These are phyloP conservation scores for Trichoderma gracile DNA, from an alignment of 2,329 filamentous ascomycete species.

Conservation along the genomic window DNA sequence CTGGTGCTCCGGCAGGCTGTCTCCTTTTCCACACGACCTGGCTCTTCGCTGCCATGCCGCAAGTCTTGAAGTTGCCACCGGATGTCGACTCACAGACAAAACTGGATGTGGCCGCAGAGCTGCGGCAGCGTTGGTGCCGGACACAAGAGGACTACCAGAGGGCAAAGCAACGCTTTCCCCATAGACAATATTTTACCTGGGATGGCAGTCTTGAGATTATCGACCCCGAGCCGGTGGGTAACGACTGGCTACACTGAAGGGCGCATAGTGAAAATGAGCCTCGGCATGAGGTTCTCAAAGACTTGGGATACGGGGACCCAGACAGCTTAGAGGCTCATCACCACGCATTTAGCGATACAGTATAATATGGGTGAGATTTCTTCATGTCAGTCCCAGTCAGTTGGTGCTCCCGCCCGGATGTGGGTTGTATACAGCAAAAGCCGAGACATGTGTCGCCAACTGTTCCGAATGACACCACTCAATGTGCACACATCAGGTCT, in stretches of 20 bases:
- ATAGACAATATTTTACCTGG: background rate
- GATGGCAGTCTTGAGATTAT: background rate
- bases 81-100: background rate
- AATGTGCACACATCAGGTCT: background rate
- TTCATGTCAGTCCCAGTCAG: no score
- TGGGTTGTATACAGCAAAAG: background rate
- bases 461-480: background rate
- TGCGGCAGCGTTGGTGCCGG: background rate
- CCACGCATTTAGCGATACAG: no score
- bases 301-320: no score
- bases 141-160: background rate
- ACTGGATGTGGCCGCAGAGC: background rate
- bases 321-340: background rate
- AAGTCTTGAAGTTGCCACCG: slow-evolving; percentile 33
- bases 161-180: background rate
- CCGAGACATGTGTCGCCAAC: slow-evolving; percentile 9
- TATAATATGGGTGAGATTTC: no score
- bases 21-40: slow-evolving; percentile 55
- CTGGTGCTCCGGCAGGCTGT: slow-evolving; percentile 49
- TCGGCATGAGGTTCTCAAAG: background rate
- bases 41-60: slow-evolving; percentile 50
- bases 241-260: background rate
- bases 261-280: background rate
- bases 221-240: background rate
- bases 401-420: no score